Percentiles rank a stretch among this genome's conserved stretches.
Conservation (phyloP, 345 rosid species). For the Ceriops decandra region DNA sequence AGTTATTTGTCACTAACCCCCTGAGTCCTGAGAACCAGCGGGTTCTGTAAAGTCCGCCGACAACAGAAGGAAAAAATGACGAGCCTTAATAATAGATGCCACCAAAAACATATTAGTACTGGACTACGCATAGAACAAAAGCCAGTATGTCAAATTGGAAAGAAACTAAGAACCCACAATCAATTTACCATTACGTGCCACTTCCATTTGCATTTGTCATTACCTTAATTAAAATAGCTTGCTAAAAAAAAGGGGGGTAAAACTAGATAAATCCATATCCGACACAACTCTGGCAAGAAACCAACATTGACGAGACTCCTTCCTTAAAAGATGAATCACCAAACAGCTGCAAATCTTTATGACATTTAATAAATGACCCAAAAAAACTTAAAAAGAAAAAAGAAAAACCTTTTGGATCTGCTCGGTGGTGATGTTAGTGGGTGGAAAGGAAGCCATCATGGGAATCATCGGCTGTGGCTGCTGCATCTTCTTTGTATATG, state of each 20-base stretch:
- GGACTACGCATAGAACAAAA: background rate
- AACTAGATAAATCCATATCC: background rate
- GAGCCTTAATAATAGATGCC: background rate
- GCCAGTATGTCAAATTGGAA: background rate
- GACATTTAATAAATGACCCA: background rate
- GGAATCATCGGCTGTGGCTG: conserved; percentile 83
- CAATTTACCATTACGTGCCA: background rate
- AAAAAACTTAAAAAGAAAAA: conserved; percentile 11
- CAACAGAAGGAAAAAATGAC: background rate
- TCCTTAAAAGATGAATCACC: background rate
- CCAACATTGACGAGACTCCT: background rate
- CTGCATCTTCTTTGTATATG: conserved; percentile 42
- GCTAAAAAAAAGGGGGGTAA: background rate
- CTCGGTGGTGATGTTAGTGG: conserved; percentile 78
- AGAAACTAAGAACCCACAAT: background rate
- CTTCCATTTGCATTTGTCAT: background rate
- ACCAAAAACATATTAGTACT: background rate
- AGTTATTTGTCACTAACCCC: background rate
- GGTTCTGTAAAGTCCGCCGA: background rate
- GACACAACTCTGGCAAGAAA: background rate
- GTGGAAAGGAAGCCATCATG: conserved; percentile 64
- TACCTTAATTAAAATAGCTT: background rate
- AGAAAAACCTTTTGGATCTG: conserved; percentile 89
- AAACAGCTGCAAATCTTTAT: background rate
- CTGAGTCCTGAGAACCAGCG: background rate